Conservation (phyloP, 768 basidiomycete genomes). For the Boletus insuetus region DNA sequence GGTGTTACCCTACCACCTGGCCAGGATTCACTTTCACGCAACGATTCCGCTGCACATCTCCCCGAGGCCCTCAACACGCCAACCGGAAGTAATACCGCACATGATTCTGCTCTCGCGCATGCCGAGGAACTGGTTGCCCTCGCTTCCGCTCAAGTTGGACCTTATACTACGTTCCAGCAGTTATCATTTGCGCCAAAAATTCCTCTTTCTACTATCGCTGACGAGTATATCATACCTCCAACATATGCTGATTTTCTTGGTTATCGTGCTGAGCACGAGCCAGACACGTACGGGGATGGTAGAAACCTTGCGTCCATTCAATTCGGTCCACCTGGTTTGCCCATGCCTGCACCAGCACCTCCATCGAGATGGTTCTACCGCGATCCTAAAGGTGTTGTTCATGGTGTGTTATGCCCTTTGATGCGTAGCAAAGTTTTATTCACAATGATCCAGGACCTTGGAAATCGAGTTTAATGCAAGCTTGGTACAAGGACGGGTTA, state of each 20-base stretch:
- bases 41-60: slow-evolving; percentile 27
- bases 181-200: slow-evolving; percentile 81
- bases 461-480: slow-evolving; percentile 86
- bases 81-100: slow-evolving; percentile 28
- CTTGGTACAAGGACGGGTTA: slow-evolving; percentile 83
- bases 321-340: slow-evolving; percentile 78
- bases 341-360: slow-evolving; percentile 61
- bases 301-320: slow-evolving; percentile 58
- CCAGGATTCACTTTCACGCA: slow-evolving; percentile 32
- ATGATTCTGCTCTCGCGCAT: slow-evolving; percentile 40
- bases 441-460: slow-evolving; percentile 60
- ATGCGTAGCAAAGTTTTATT: slow-evolving; percentile 3
- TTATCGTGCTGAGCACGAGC: slow-evolving; percentile 64
- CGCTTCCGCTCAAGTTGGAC: slow-evolving; percentile 69
- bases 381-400: slow-evolving; percentile 77
- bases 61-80: slow-evolving; percentile 23
- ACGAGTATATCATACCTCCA: slow-evolving; percentile 89
- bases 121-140: slow-evolving; percentile 68
- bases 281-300: slow-evolving; percentile 43
- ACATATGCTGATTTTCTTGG: slow-evolving; percentile 79
- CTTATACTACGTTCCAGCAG: slow-evolving; percentile 93
- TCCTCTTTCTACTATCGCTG: slow-evolving; percentile 83
- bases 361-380: slow-evolving; percentile 82
- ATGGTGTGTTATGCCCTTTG: slow-evolving; percentile 50
- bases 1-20: slow-evolving; percentile 54